Percentiles rank a stretch among this genome's conserved stretches.
These are phyloP conservation scores for Starmerella ratchasimensis DNA, from an alignment of 805 yeast species.

Conservation along the genomic window DNA sequence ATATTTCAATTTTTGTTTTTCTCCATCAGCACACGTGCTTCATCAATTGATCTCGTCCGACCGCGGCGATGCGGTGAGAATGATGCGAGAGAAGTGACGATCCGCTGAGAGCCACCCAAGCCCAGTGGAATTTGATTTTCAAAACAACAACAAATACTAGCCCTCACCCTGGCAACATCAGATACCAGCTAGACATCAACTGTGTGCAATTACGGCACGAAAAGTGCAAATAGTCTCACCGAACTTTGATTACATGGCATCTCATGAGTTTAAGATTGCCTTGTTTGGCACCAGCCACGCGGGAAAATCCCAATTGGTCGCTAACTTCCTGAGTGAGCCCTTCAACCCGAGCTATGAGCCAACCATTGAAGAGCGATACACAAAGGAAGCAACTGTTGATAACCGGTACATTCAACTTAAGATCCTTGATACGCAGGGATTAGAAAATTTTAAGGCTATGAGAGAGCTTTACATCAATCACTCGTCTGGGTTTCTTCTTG, in stretches of 20 bases:
- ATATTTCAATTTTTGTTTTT: too few species aligned
- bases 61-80: too few species aligned
- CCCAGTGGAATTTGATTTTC: too few species aligned
- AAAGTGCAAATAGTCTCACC: too few species aligned
- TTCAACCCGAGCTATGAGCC: slow-evolving; percentile 91
- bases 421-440: slow-evolving; percentile 84
- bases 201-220: too few species aligned
- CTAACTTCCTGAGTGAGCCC: slow-evolving; percentile 80
- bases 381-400: slow-evolving; percentile 78
- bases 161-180: slow-evolving; percentile 13
- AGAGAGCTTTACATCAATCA: slow-evolving; percentile 56
- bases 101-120: too few species aligned
- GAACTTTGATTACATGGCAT: too few species aligned
- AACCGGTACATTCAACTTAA: slow-evolving; percentile 78
- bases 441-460: slow-evolving; percentile 93
- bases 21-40: too few species aligned
- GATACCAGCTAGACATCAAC: too few species aligned
- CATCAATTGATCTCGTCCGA: too few species aligned
- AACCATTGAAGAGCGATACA: slow-evolving; percentile 89
- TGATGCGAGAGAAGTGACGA: too few species aligned
- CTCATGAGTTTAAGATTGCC: slow-evolving; percentile 74
- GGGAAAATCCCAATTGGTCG: slow-evolving; percentile 88
- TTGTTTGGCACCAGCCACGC: slow-evolving; percentile 96
- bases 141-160: background rate
- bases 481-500: slow-evolving; percentile 81